Conservation (phyloP, 768 basidiomycete genomes). For the Lepiota brunneoincarnata region DNA sequence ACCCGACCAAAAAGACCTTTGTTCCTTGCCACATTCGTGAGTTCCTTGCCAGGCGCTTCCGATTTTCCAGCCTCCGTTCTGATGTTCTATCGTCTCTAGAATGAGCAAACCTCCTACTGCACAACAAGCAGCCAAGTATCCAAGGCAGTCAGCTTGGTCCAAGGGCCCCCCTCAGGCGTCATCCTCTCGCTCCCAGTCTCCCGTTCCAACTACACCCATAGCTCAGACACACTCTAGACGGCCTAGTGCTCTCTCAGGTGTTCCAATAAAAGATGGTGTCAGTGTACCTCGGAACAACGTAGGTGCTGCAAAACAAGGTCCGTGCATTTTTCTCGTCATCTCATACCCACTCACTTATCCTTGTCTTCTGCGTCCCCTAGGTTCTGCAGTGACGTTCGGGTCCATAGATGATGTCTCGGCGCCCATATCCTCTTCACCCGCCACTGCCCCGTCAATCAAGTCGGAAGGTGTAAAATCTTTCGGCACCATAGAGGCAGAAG, state of each 20-base stretch:
- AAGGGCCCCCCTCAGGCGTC: conserved; percentile 76
- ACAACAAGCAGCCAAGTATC: conserved; percentile 59
- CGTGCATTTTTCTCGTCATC: conserved; percentile 18
- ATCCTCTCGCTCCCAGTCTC: conserved; percentile 76
- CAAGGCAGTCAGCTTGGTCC: conserved; percentile 87
- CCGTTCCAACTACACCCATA: conserved; percentile 55
- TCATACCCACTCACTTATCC: conserved; percentile 13
- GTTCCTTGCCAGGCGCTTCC: conserved; percentile 18
- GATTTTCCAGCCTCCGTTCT: conserved; percentile 6
- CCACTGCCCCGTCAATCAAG: conserved; percentile 63
- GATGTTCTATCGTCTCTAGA: conserved; percentile 39
- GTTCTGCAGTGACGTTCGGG: conserved; percentile 80
- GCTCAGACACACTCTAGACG: conserved; percentile 71
- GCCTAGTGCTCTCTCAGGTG: conserved; percentile 69
- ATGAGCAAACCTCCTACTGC: conserved; percentile 91
- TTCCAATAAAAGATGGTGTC: conserved; percentile 78
- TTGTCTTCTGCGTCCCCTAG: conserved; percentile 27
- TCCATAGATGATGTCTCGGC: conserved; percentile 82
- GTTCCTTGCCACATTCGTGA: conserved; percentile 42
- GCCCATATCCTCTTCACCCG: conserved; percentile 81
- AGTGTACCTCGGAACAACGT: conserved; percentile 66
- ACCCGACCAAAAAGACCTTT: conserved; percentile 23
- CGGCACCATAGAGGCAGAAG: conserved; percentile 61
- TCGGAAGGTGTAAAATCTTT: conserved; percentile 78
- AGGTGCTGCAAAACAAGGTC: conserved; percentile 67